Percentiles rank a stretch among this genome's conserved stretches.
Evolutionary conservation across 371 early-diverging fungal species (phyloP).

Genomic region (Syncephalastrum contaminatum): DNA sequence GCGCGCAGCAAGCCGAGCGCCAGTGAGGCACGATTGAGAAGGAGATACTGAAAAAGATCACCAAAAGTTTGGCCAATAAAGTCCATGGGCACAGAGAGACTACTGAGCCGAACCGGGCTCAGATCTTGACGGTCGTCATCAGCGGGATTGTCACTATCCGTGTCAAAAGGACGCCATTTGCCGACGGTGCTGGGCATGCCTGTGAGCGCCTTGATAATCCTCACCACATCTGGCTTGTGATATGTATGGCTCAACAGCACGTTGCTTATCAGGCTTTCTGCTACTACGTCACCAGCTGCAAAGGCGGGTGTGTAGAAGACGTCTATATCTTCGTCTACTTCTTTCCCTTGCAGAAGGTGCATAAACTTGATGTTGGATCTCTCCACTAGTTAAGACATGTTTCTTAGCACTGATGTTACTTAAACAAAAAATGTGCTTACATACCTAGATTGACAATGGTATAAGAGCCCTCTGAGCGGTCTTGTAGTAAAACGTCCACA

Average conservation of each 20-base stretch:
- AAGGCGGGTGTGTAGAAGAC: conserved; percentile 45
- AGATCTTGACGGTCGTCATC: no score
- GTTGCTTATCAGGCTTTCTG: conserved; percentile 43
- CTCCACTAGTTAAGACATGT: conserved; percentile 10
- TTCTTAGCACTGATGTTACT: no score
- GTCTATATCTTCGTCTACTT: conserved; percentile 34
- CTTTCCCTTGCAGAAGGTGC: conserved; percentile 39
- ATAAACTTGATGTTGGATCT: conserved; percentile 50
- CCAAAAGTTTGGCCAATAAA: conserved; percentile 2
- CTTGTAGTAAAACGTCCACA: conserved; percentile 27
- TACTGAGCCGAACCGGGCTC: no score
- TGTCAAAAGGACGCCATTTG: no score
- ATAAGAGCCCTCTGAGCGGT: conserved; percentile 21
- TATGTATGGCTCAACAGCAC: conserved; percentile 50
- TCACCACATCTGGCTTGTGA: conserved; percentile 50
- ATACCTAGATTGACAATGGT: conserved; percentile 35
- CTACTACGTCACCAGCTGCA: conserved; percentile 53
- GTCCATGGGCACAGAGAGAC: no score
- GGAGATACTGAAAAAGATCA: not conserved
- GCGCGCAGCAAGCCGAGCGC: no score
- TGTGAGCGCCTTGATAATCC: conserved; percentile 50
- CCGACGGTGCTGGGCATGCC: conserved; percentile 24
- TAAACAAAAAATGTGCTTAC: not conserved
- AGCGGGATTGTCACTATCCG: no score
- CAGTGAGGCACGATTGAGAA: no score